Percentiles rank a stretch among this genome's conserved stretches.
Evolutionary conservation across 345 rosid species (phyloP).

Genomic region (Microthlaspi erraticum): DNA sequence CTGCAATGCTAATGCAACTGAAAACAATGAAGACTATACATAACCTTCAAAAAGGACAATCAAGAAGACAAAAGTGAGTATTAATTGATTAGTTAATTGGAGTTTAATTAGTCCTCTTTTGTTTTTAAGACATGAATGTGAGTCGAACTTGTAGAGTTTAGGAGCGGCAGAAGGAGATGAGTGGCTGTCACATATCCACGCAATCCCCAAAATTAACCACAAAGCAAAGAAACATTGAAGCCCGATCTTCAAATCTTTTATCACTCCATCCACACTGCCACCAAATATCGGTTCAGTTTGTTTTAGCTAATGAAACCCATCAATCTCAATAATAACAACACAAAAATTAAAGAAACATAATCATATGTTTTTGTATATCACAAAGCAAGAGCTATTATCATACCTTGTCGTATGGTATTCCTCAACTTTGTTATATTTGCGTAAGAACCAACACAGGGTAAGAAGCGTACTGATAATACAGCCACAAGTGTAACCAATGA

Average conservation of each 20-base stretch:
- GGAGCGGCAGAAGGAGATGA: constrained; percentile 31
- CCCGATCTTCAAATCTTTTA: neutral
- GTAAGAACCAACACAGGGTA: neutral
- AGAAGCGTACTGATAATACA: constrained; percentile 13
- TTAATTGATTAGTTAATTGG: neutral
- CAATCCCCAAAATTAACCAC: constrained; percentile 14
- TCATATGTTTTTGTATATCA: neutral
- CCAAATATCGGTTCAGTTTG: constrained; percentile 22
- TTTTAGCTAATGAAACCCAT: neutral
- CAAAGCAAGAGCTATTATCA: neutral
- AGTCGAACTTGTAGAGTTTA: constrained; percentile 14
- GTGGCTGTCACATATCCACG: constrained; percentile 1
- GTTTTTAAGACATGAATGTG: constrained; percentile 14
- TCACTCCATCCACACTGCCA: constrained; percentile 8
- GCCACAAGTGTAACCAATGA: constrained; percentile 29
- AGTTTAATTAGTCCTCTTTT: neutral
- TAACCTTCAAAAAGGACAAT: constrained; percentile 5
- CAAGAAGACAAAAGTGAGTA: constrained; percentile 17
- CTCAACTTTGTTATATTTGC: neutral
- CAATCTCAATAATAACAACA: neutral
- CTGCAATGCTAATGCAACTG: constrained; percentile 22
- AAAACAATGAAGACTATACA: constrained; percentile 31
- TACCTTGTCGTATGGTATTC: constrained; percentile 16
- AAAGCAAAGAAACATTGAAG: constrained; percentile 30
- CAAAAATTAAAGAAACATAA: neutral